These are phyloP conservation scores for Mortierella claussenii DNA, from an alignment of 192 early-diverging fungal genomes.

Conservation along the genomic window DNA sequence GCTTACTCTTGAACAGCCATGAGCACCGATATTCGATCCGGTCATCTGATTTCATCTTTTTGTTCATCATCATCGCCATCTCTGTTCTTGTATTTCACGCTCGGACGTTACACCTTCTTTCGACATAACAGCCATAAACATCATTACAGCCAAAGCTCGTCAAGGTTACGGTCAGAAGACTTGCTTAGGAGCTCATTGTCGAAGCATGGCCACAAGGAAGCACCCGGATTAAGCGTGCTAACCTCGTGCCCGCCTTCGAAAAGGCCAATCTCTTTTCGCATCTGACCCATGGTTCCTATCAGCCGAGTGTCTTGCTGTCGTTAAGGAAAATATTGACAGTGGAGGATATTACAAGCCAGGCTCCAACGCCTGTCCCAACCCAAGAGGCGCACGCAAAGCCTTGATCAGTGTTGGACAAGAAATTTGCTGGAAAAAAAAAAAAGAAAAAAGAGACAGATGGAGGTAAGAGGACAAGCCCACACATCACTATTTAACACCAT, in stretches of 20 bases:
- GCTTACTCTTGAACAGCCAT: conserved; percentile 5
- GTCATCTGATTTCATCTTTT: conserved; percentile 26
- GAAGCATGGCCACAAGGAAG: conserved; percentile 31
- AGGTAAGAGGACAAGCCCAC: too few species aligned
- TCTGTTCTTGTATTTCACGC: conserved; percentile 4
- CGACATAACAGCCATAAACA: background rate
- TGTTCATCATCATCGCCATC: conserved; percentile 10
- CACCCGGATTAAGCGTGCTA: conserved; percentile 19
- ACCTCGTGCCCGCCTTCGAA: background rate
- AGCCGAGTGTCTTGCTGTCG: conserved; percentile 7
- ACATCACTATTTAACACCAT: conserved; percentile 6
- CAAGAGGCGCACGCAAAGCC: background rate
- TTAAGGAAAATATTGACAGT: conserved; percentile 1
- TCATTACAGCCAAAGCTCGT: background rate
- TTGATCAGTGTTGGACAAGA: conserved; percentile 4
- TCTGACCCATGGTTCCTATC: conserved; percentile 18
- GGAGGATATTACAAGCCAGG: conserved; percentile 12
- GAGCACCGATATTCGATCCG: conserved; percentile 26
- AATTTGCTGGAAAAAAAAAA: conserved; percentile 4
- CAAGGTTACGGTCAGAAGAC: background rate
- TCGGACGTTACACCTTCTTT: background rate
- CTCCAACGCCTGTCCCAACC: conserved; percentile 1
- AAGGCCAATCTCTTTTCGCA: conserved; percentile 32
- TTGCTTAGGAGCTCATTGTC: conserved; percentile 23
- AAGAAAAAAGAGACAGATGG: too few species aligned